These are phyloP conservation scores for Cryptosporidium tyzzeri DNA, from an alignment of 169 alveolate species.

Conservation along the genomic window DNA sequence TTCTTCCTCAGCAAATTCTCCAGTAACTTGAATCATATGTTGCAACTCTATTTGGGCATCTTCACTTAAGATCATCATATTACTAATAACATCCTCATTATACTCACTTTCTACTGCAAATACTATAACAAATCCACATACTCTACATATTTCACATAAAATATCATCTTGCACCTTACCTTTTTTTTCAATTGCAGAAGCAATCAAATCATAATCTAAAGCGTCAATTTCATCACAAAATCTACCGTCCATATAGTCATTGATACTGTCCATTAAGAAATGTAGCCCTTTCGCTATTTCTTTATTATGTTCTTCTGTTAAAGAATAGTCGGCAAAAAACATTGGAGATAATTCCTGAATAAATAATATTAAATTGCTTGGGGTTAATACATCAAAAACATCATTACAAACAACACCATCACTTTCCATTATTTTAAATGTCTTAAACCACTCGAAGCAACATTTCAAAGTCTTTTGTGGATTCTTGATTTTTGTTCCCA, in stretches of 20 bases:
- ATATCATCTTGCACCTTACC: slow-evolving; percentile 17
- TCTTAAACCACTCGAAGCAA: slow-evolving; percentile 73
- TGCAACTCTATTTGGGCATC: slow-evolving; percentile 67
- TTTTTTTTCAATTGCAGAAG: slow-evolving; percentile 53
- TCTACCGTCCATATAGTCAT: slow-evolving; percentile 68
- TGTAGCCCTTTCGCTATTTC: slow-evolving; percentile 57
- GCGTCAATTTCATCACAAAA: slow-evolving; percentile 68
- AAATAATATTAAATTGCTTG: slow-evolving; percentile 50
- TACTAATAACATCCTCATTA: slow-evolving; percentile 60
- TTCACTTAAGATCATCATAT: slow-evolving; percentile 69
- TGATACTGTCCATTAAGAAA: slow-evolving; percentile 67
- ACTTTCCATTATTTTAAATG: slow-evolving; percentile 52
- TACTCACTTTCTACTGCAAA: slow-evolving; percentile 75
- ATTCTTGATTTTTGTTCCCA: slow-evolving; percentile 37
- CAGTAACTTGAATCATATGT: slow-evolving; percentile 69
- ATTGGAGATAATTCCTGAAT: slow-evolving; percentile 74
- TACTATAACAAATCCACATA: slow-evolving; percentile 69
- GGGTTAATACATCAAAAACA: slow-evolving; percentile 46
- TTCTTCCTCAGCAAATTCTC: slow-evolving; percentile 59
- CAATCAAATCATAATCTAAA: slow-evolving; percentile 67
- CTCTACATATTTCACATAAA: slow-evolving; percentile 46
- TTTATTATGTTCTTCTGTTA: slow-evolving; percentile 45
- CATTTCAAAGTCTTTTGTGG: slow-evolving; percentile 51
- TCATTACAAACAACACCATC: slow-evolving; percentile 44
- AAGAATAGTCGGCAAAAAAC: slow-evolving; percentile 60